Base-by-base conservation (phyloP, 140 eudicot genomes). In the Cichorium intybus region DNA sequence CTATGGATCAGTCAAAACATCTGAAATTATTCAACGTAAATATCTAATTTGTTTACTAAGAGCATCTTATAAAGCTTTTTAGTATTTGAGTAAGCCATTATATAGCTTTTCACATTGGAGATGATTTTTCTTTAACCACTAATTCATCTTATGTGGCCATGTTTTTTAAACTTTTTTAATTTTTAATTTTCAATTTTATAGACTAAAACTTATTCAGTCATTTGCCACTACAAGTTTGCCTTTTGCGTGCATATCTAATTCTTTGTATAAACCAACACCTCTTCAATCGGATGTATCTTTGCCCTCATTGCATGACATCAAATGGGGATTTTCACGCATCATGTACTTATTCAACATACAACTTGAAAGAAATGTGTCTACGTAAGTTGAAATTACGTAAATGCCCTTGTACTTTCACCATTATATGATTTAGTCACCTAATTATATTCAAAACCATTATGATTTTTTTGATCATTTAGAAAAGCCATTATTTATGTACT, bases 341-440 rank as follows among this genome's bases (percentile, higher is more conserved):
- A 37, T 86, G 23, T 94, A 94, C 75, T 75, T 88, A 64, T 89
- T 94, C 82, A 86, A 94, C 82, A 76, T 82, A 29, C 95, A 86
- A 31, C 88, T 94, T 17, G 99, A 94, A 79, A 94, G 86, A 82
- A 89, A 94, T 69, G 91, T 94, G 53, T 84, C 95, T 57, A 84
- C 82, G 99, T 94, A 94, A 84, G 99, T 80, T 50, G 21, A 58
- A 61, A 28, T 24, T 66, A 34, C 49, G 16, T 1, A 57, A 16
- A 27, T 2, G 10, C 11, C 37, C 37, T 31, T 31, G 37, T 31
- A 31, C 37, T 12, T 43, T 15, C 15, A 43, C n/a, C 12, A 11
- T 12, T 11, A 11, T 39, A 35, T 4, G 4, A 35, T 35, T 35
- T 31, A 27, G 31, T 6, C 31, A 27, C 31, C 5, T 2, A 27